These are phyloP conservation scores for Volvox carteri DNA, from an alignment of 163 green algal genomes.

Conservation along the genomic window DNA sequence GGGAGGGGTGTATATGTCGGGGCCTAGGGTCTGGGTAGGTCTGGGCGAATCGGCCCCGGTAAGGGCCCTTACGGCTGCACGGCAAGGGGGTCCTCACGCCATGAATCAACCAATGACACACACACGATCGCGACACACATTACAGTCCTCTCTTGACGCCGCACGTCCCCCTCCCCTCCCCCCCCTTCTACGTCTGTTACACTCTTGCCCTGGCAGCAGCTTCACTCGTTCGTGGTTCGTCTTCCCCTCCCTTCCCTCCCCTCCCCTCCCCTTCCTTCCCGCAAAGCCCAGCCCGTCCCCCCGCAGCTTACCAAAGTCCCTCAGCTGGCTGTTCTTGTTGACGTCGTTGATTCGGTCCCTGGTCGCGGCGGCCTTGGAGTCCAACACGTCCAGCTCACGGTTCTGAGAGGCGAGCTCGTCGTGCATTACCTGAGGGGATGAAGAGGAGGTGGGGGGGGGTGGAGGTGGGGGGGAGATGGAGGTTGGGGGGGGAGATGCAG, in stretches of 20 bases:
- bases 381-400: slow-evolving; percentile 43
- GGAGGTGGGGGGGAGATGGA: neutral
- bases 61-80: too few species aligned
- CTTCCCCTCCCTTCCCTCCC: too few species aligned
- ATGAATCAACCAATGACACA: too few species aligned
- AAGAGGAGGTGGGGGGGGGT: neutral
- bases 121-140: too few species aligned
- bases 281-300: neutral
- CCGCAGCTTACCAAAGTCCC: slow-evolving; percentile 34
- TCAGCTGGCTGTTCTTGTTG: slow-evolving; percentile 62
- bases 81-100: too few species aligned
- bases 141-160: too few species aligned
- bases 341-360: slow-evolving; percentile 53
- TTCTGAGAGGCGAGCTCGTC: slow-evolving; percentile 48
- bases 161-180: too few species aligned
- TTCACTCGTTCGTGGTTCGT: too few species aligned
- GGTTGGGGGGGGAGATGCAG: neutral
- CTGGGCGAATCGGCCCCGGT: too few species aligned
- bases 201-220: too few species aligned
- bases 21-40: too few species aligned
- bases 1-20: neutral
- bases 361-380: slow-evolving; percentile 40
- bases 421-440: slow-evolving; percentile 1
- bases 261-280: neutral
- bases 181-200: too few species aligned